Base-by-base conservation (phyloP, 495 filamentous ascomycete genomes). In the Geoglossum glabrum region DNA sequence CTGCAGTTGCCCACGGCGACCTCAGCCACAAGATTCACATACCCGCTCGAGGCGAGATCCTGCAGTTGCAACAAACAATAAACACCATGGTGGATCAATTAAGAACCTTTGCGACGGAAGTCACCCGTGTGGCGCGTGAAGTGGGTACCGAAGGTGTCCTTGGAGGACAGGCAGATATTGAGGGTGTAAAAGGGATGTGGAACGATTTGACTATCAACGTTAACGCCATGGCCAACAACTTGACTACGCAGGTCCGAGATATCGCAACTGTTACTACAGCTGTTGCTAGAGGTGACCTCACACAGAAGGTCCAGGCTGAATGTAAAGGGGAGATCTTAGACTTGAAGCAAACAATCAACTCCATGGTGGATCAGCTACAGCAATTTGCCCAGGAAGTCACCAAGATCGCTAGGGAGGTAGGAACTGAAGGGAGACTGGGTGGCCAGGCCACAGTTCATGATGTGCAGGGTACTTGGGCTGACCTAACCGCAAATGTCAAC, bases 81-180 rank as follows among this genome's bases (percentile, higher is more conserved):
- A 98, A 98, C 64, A 94, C 85, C 68, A 98, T 98, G 92, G 93
- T 99, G 65, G 90, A 95, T 64, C 92, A 99, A 72, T 75, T 99
- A 52, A 82, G 90, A 58, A 95, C 89, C 11, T 99, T 99, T 72
- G 92, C 92, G 46, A 90, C 87, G 17, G 90, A 99, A 74, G 92
- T 99, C 58, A 97, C 89, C 15, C 83, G 87, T 61, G 93, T 99
- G 11, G 90, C 93, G 56, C 80, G 90, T 68, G 93, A 97, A 72
- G 93, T 97, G 67, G 92, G 92, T 55, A 95, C 90, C 26, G 90
- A 97, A 72, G 92, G 92, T 75, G 88, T 95, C 49, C 79, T 99
- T 19, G 92, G 92, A 61, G 92, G 93, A 28, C 92, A 99, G 69
- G 92, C 92, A 61, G 87, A 95, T 65, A 94, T 99, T 50, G 85